phyloP scores from a whole-genome alignment of 2,329 filamentous ascomycete species.

The Diaporthe destruens region DNA sequence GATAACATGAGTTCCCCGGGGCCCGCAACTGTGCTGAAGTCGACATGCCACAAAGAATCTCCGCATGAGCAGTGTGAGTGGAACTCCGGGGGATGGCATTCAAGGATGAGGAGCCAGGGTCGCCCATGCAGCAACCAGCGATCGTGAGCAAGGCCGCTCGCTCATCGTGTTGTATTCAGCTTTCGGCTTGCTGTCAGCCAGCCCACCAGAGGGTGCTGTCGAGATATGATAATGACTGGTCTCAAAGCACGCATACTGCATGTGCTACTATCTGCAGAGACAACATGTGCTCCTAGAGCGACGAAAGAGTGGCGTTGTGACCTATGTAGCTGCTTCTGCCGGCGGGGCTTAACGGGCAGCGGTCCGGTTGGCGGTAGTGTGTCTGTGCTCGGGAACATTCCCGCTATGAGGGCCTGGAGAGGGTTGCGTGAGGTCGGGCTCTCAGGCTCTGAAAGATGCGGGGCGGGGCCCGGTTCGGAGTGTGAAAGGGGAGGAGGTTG shows the following conservation, averaged over 20 bases:
- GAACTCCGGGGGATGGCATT: conserved; percentile 6
- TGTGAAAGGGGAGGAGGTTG: conserved; percentile 8
- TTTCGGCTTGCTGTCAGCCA: not conserved
- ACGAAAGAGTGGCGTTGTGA: conserved; percentile 1
- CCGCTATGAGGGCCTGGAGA: conserved; percentile 5
- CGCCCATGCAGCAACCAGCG: conserved; percentile 2
- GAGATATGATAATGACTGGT: not conserved
- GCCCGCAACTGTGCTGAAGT: conserved; percentile 32
- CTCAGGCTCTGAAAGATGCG: conserved; percentile 26
- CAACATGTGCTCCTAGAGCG: not conserved
- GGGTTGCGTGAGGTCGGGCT: conserved; percentile 25
- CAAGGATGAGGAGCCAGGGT: conserved; percentile 14
- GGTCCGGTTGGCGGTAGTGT: not conserved
- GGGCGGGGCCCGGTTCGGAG: conserved; percentile 7
- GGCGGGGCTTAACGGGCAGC: conserved; percentile 16
- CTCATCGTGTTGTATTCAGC: conserved; percentile 10
- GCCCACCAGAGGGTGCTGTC: not conserved
- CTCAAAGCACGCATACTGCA: no score
- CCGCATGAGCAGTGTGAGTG: conserved; percentile 15
- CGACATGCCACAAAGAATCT: conserved; percentile 17
- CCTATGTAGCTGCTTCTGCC: conserved; percentile 16
- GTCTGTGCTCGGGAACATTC: conserved; percentile 25
- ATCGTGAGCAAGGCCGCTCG: not conserved
- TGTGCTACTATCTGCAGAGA: not conserved
- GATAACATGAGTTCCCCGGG: conserved; percentile 12